Percentiles rank a stretch among this genome's conserved stretches.
These are phyloP conservation scores for Aspergillus indologenus DNA, from an alignment of 495 filamentous ascomycete species.

Conservation along the genomic window DNA sequence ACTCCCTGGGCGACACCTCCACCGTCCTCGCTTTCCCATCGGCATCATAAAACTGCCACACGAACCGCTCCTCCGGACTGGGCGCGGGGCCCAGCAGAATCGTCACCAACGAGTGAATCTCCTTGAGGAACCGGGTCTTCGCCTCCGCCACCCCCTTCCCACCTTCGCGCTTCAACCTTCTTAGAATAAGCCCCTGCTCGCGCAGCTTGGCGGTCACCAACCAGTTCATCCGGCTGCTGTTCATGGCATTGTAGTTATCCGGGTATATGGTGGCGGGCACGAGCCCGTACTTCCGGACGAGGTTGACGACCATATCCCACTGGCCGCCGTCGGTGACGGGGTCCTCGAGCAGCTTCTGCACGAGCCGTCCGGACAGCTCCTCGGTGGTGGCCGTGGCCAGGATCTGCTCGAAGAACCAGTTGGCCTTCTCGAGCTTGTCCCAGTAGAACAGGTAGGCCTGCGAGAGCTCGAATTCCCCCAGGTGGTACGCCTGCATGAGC, in stretches of 20 bases:
- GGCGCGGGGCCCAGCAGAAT: conserved; percentile 77
- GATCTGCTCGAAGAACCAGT: conserved; percentile 81
- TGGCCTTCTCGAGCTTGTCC: conserved; percentile 91
- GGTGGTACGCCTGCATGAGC: conserved; percentile 73
- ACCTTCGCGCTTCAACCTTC: conserved; percentile 39
- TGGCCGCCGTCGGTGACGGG: conserved; percentile 82
- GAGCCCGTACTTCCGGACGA: conserved; percentile 81
- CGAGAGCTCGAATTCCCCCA: conserved; percentile 76
- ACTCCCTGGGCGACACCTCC: conserved; percentile 59
- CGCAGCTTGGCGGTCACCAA: conserved; percentile 84
- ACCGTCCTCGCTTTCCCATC: conserved; percentile 57
- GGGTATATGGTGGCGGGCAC: conserved; percentile 77
- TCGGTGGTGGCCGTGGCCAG: conserved; percentile 67
- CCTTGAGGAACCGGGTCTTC: conserved; percentile 71
- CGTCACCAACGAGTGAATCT: conserved; percentile 75
- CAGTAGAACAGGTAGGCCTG: conserved; percentile 92
- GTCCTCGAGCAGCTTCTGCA: conserved; percentile 60
- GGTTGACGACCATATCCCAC: conserved; percentile 89
- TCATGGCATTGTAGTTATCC: conserved; percentile 71
- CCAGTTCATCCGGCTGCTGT: conserved; percentile 64
- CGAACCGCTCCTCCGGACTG: conserved; percentile 59
- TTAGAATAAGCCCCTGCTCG: conserved; percentile 69
- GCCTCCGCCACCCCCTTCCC: conserved; percentile 34
- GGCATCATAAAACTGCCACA: conserved; percentile 74
- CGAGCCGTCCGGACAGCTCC: conserved; percentile 64